Conservation (phyloP, 805 yeast species). For the Hyphopichia homilentoma region DNA sequence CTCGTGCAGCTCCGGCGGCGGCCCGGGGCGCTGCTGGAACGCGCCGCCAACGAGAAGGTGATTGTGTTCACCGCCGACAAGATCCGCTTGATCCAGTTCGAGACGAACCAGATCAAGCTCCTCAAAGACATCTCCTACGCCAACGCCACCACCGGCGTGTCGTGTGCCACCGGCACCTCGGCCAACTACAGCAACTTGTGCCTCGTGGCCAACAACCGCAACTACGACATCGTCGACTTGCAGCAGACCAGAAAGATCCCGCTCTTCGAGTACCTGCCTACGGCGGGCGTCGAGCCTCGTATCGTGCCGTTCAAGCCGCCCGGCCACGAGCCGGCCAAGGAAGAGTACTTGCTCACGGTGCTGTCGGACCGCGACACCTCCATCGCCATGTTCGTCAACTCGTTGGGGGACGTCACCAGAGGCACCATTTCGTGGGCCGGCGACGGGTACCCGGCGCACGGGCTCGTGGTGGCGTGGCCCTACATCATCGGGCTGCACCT, state of each 20-base stretch:
- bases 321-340: constrained; percentile 11
- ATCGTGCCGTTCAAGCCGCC: constrained; percentile 18
- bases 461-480: constrained; percentile 35
- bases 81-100: constrained; percentile 29
- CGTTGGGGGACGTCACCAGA: constrained; percentile 37
- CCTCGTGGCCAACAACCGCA: constrained; percentile 27
- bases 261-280: constrained; percentile 27
- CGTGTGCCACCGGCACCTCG: constrained; percentile 22
- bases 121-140: constrained; percentile 31
- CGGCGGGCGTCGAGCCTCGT: constrained; percentile 15
- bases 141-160: constrained; percentile 22
- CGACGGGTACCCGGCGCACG: constrained; percentile 32
- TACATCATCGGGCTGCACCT: constrained; percentile 25
- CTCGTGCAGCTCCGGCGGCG: constrained; percentile 3
- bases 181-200: constrained; percentile 26
- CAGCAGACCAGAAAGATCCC: constrained; percentile 30
- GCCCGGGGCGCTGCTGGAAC: constrained; percentile 4
- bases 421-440: constrained; percentile 39
- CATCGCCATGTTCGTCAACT: constrained; percentile 39
- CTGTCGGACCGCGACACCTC: constrained; percentile 29
- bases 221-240: constrained; percentile 36
- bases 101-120: constrained; percentile 22
- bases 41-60: constrained; percentile 19
- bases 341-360: constrained; percentile 32
- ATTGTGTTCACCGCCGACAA: constrained; percentile 26